These are phyloP conservation scores for Mycena amicta DNA, from an alignment of 768 basidiomycete genomes.

Conservation along the genomic window DNA sequence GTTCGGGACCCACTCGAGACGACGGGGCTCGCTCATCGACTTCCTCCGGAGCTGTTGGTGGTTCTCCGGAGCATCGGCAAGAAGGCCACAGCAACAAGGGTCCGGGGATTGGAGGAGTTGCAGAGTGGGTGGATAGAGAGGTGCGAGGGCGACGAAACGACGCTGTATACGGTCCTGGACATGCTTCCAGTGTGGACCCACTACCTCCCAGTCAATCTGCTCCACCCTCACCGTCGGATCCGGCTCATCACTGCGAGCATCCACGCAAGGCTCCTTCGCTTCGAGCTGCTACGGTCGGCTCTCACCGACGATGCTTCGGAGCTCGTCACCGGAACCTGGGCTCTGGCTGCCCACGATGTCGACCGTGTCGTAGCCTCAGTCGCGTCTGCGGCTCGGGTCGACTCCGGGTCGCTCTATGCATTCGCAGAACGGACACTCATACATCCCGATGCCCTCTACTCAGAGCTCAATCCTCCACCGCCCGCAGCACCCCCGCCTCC, in stretches of 20 bases:
- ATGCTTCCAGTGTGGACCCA: conserved; percentile 93
- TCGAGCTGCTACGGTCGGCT: conserved; percentile 46
- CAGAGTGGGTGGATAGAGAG: conserved; percentile 61
- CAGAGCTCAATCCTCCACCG: conserved; percentile 61
- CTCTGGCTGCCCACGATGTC: conserved; percentile 67
- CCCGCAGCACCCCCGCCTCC: conserved; percentile 40
- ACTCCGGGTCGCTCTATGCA: conserved; percentile 39
- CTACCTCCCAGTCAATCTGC: conserved; percentile 79
- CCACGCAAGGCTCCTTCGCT: conserved; percentile 68
- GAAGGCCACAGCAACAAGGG: conserved; percentile 86
- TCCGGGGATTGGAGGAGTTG: conserved; percentile 85
- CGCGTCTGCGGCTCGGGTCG: conserved; percentile 32
- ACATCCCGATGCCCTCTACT: conserved; percentile 62
- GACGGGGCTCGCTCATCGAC: conserved; percentile 68
- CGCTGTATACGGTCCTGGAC: conserved; percentile 47
- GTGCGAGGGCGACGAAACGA: conserved; percentile 43
- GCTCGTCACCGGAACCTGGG: conserved; percentile 65
- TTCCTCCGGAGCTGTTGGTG: conserved; percentile 84
- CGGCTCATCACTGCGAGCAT: conserved; percentile 60
- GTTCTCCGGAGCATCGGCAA: conserved; percentile 81
- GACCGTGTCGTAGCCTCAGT: conserved; percentile 60
- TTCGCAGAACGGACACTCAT: conserved; percentile 61
- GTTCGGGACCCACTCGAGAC: conserved; percentile 87
- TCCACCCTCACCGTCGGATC: conserved; percentile 80
- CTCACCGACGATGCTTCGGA: conserved; percentile 53